A percentile compares a stretch with the other conserved stretches of the same genome.
phyloP scores from a whole-genome alignment of 441 rosid species.

The Jatropha podagrica region DNA sequence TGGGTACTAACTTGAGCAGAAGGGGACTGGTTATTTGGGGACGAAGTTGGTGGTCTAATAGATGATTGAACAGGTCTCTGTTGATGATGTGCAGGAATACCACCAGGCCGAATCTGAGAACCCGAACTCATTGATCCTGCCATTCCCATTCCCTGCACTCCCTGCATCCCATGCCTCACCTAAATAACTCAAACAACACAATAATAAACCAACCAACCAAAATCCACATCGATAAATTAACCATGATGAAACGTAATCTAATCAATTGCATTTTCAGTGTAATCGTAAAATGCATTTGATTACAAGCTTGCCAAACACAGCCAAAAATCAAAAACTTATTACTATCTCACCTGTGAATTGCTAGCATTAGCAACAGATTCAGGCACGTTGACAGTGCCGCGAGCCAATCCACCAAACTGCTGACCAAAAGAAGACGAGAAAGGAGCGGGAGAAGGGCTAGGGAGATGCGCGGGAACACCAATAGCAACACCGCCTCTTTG shows the following conservation, averaged over 20 bases:
- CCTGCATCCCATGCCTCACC: constrained; percentile 66
- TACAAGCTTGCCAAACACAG: too few relatives aligned
- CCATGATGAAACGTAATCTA: too few relatives aligned
- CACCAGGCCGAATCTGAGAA: constrained; percentile 70
- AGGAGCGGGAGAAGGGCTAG: constrained; percentile 47
- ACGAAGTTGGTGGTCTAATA: constrained; percentile 48
- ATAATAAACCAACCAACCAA: constrained; percentile 1
- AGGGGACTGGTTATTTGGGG: constrained; percentile 56
- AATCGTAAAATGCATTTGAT: too few relatives aligned
- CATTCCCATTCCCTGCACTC: constrained; percentile 63
- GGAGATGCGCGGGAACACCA: constrained; percentile 64
- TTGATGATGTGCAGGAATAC: constrained; percentile 60
- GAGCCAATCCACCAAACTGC: constrained; percentile 54
- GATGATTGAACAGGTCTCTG: constrained; percentile 70
- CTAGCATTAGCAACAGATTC: constrained; percentile 47
- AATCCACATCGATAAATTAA: background rate
- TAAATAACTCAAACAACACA: constrained; percentile 21
- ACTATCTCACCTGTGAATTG: constrained; percentile 44
- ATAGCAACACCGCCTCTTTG: constrained; percentile 64
- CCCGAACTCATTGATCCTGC: constrained; percentile 61
- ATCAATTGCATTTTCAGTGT: too few relatives aligned
- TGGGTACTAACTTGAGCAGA: constrained; percentile 58
- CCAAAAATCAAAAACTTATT: too few relatives aligned
- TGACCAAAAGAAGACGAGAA: constrained; percentile 67
- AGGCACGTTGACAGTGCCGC: constrained; percentile 41